Percentiles rank a stretch among this genome's conserved stretches.
phyloP scores from a whole-genome alignment of 352 stramenopile genomes.

The Blastocystis sp. region DNA sequence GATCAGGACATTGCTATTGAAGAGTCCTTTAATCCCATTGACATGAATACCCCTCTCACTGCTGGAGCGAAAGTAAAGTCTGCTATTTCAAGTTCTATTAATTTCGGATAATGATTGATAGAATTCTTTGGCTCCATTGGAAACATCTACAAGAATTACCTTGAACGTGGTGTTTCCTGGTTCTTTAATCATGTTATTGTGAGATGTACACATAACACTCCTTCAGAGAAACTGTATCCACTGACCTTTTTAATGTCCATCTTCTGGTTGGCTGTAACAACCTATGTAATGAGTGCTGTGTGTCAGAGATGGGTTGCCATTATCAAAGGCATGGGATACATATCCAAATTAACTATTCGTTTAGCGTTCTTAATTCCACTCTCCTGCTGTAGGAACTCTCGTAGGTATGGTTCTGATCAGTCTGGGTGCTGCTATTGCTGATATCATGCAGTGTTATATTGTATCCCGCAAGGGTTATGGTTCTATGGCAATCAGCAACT shows the following conservation, averaged over 20 bases:
- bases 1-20: neutral
- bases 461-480: conserved; percentile 69
- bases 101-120: neutral
- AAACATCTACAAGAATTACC: neutral
- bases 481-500: conserved; percentile 70
- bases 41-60: neutral
- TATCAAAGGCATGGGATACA: conserved; percentile 20
- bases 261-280: conserved; percentile 66
- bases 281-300: conserved; percentile 64
- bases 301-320: conserved; percentile 66
- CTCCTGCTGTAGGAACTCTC: conserved; percentile 51
- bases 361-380: neutral
- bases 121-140: neutral
- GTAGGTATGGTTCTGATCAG: conserved; percentile 69
- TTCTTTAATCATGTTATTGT: conserved; percentile 48
- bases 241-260: conserved; percentile 68
- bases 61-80: neutral
- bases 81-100: neutral
- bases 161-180: neutral
- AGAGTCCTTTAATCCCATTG: conserved; percentile 1
- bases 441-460: conserved; percentile 70
- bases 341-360: conserved; percentile 5
- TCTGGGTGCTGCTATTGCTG: conserved; percentile 68
- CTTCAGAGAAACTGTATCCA: conserved; percentile 4
- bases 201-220: neutral